Evolutionary conservation across 768 basidiomycete species (phyloP).

Genomic region (Fibroporia radiculosa): DNA sequence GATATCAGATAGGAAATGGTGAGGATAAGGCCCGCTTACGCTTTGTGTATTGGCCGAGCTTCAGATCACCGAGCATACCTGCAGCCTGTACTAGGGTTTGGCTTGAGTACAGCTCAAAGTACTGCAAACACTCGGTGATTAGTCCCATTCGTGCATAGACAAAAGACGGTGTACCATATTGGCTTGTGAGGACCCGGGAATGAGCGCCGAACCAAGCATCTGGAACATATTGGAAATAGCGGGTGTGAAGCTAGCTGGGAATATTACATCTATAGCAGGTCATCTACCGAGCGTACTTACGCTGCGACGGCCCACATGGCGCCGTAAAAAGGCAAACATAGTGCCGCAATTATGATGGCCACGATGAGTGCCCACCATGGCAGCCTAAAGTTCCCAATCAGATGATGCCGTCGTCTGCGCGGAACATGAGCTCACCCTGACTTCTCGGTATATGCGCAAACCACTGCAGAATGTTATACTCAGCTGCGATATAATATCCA

Average conservation of each 20-base stretch:
- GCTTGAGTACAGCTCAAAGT: slow-evolving; percentile 8
- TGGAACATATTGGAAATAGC: slow-evolving; percentile 27
- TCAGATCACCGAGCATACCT: slow-evolving; percentile 41
- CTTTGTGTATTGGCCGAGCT: slow-evolving; percentile 6
- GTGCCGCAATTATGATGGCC: slow-evolving; percentile 39
- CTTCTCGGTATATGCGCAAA: slow-evolving; percentile 5
- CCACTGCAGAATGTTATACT: too few relatives aligned
- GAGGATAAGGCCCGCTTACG: slow-evolving; percentile 20
- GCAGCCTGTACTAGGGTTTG: slow-evolving; percentile 27
- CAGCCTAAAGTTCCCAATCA: too few relatives aligned
- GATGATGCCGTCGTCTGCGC: background rate
- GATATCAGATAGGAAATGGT: background rate
- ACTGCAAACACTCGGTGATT: slow-evolving; percentile 23
- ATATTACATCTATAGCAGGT: too few relatives aligned
- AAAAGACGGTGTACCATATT: slow-evolving; percentile 29
- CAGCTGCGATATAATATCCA: too few relatives aligned
- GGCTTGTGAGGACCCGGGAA: slow-evolving; percentile 41
- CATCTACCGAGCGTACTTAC: background rate
- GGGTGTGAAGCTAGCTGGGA: slow-evolving; percentile 6
- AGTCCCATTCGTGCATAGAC: slow-evolving; percentile 17
- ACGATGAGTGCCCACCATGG: slow-evolving; percentile 48
- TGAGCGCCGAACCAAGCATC: slow-evolving; percentile 43
- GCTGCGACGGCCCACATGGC: slow-evolving; percentile 9
- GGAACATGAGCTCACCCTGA: background rate
- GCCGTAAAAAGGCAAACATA: slow-evolving; percentile 46